A percentile compares a stretch with the other conserved stretches of the same genome.
These are phyloP conservation scores for Thamnidium elegans DNA, from an alignment of 192 early-diverging fungal genomes.

Conservation along the genomic window DNA sequence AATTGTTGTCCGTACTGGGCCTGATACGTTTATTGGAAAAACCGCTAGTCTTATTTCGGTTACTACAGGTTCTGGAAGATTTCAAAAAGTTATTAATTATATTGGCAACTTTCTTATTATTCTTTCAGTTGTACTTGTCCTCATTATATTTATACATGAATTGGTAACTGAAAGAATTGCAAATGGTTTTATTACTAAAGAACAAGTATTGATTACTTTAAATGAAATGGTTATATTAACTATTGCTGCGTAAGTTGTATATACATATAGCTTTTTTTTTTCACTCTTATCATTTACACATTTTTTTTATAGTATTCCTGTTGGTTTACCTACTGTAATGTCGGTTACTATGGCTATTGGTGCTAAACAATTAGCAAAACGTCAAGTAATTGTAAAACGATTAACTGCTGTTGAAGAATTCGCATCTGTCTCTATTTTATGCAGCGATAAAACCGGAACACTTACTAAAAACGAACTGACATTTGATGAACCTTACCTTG, in stretches of 20 bases:
- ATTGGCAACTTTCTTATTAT: conserved; percentile 79
- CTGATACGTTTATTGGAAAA: conserved; percentile 71
- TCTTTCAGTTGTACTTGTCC: conserved; percentile 50
- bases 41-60: conserved; percentile 68
- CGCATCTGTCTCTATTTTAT: conserved; percentile 66
- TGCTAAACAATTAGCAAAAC: conserved; percentile 64
- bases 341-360: conserved; percentile 85
- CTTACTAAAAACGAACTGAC: conserved; percentile 73
- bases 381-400: conserved; percentile 76
- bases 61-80: conserved; percentile 70
- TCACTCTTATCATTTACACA: background rate
- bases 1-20: conserved; percentile 69
- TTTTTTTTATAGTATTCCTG: conserved; percentile 54
- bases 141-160: conserved; percentile 51
- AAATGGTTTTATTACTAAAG: conserved; percentile 45
- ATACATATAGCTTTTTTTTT: background rate
- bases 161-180: conserved; percentile 25
- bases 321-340: conserved; percentile 79
- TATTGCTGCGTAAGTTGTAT: conserved; percentile 56
- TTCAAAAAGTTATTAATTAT: conserved; percentile 72
- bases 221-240: conserved; percentile 68
- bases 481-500: conserved; percentile 67
- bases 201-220: conserved; percentile 53
- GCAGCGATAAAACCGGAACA: conserved; percentile 73
- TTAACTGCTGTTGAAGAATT: conserved; percentile 79